Percentiles rank a stretch among this genome's conserved stretches.
phyloP scores from a whole-genome alignment of 2,329 filamentous ascomycete species.

The Biscogniauxia mediterranea region DNA sequence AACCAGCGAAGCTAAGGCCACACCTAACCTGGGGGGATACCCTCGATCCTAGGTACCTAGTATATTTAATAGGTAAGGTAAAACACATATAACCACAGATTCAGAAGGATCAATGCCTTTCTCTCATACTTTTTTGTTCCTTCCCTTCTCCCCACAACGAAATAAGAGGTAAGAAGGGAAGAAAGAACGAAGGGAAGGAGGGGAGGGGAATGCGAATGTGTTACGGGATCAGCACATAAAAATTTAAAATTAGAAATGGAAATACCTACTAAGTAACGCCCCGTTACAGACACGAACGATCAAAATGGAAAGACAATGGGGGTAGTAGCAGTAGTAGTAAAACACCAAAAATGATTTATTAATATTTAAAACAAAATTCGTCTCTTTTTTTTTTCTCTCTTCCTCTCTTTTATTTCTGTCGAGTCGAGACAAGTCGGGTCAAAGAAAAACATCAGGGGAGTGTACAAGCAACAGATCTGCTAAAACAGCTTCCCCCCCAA shows the following conservation, averaged over 20 bases:
- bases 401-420: background rate
- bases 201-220: background rate
- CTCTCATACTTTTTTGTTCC: no score
- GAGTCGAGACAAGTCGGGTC: background rate
- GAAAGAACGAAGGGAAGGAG: background rate
- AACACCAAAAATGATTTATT: no score
- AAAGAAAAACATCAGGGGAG: background rate
- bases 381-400: background rate
- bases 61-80: no score
- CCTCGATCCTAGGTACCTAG: no score
- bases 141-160: background rate
- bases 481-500: no score
- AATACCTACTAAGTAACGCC: background rate
- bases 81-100: no score
- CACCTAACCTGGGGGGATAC: no score
- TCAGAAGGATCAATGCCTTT: no score
- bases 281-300: background rate
- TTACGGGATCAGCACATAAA: background rate
- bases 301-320: background rate
- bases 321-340: no score
- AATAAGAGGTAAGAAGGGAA: background rate
- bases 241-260: background rate
- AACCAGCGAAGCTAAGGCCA: no score
- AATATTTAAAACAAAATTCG: no score
- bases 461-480: background rate